Evolutionary conservation across 257 asterid species (phyloP).

Genomic region (Petunia axillaris): DNA sequence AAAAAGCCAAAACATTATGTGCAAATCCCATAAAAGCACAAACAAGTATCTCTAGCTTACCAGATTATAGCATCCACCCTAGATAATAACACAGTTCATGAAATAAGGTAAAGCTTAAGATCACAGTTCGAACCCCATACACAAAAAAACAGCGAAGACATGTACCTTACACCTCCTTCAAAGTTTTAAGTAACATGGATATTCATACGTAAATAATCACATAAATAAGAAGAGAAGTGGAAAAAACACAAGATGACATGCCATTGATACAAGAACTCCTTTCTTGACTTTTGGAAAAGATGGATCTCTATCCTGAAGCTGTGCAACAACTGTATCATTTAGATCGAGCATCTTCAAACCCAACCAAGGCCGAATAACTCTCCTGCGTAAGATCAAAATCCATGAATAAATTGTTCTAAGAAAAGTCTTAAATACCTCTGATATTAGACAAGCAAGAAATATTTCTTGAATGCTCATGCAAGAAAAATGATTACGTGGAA

Average conservation of each 20-base stretch:
- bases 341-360: slow-evolving; percentile 93
- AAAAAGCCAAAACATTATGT: background rate
- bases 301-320: slow-evolving; percentile 73
- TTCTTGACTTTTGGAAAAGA: slow-evolving; percentile 66
- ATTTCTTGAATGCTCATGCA: background rate
- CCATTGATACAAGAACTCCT: slow-evolving; percentile 90
- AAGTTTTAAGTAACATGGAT: background rate
- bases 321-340: slow-evolving; percentile 74
- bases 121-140: background rate
- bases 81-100: background rate
- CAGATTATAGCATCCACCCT: background rate
- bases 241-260: slow-evolving; percentile 30
- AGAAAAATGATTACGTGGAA: slow-evolving; percentile 1
- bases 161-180: background rate
- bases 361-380: slow-evolving; percentile 96
- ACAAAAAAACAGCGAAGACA: background rate
- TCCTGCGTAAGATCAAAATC: slow-evolving; percentile 53
- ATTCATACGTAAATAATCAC: background rate
- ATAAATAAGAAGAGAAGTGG: background rate
- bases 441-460: background rate
- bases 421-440: background rate
- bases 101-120: background rate
- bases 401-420: background rate
- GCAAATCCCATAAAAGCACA: background rate
- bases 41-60: background rate